phyloP scores from a whole-genome alignment of 768 basidiomycete genomes.

The Lentinula lateritia region DNA sequence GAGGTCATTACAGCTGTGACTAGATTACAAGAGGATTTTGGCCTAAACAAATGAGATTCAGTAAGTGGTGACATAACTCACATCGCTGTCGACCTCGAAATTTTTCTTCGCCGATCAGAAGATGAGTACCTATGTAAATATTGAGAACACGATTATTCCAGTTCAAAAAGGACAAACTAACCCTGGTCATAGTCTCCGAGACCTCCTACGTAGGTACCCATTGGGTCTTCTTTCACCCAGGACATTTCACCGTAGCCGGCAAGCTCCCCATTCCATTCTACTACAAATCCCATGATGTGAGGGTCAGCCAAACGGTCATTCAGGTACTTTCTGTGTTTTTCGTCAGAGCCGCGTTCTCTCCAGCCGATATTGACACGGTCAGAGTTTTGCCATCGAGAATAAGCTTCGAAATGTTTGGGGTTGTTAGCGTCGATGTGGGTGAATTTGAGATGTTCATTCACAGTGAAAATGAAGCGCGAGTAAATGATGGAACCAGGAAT shows the following conservation, averaged over 20 bases:
- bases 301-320: constrained; percentile 28
- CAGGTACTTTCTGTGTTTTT: constrained; percentile 38
- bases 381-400: constrained; percentile 45
- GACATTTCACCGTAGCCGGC: constrained; percentile 42
- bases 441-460: constrained; percentile 26
- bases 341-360: constrained; percentile 39
- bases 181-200: constrained; percentile 10
- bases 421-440: constrained; percentile 27
- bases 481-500: constrained; percentile 34
- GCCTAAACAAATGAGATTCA: neutral
- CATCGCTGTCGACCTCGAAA: constrained; percentile 38
- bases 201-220: constrained; percentile 15
- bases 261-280: constrained; percentile 41
- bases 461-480: constrained; percentile 26
- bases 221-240: constrained; percentile 38
- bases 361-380: constrained; percentile 41
- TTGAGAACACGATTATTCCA: constrained; percentile 10
- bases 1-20: constrained; percentile 29
- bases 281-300: constrained; percentile 32
- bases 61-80: constrained; percentile 17
- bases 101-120: constrained; percentile 41
- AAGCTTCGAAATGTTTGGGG: constrained; percentile 33
- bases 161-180: constrained; percentile 20
- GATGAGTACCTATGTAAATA: constrained; percentile 30
- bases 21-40: neutral